These are phyloP conservation scores for Fusarium equiseti DNA, from an alignment of 2,329 filamentous ascomycete species.

Conservation along the genomic window DNA sequence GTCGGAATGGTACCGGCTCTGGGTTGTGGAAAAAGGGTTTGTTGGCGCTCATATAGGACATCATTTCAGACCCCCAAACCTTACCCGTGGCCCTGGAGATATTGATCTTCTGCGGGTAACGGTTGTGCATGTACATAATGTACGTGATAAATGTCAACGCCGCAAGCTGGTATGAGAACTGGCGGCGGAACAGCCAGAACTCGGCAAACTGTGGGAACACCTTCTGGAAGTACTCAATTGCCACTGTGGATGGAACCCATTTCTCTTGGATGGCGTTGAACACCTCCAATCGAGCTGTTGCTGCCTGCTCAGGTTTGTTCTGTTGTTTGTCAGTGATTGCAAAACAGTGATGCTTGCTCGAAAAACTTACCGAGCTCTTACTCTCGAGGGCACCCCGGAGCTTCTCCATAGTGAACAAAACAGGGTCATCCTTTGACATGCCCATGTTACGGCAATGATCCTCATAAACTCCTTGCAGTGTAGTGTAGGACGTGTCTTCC, in stretches of 20 bases:
- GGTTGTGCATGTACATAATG: slow-evolving; percentile 95
- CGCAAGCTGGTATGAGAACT: slow-evolving; percentile 96
- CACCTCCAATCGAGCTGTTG: slow-evolving; percentile 86
- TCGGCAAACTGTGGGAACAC: slow-evolving; percentile 91
- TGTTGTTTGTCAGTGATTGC: slow-evolving; percentile 52
- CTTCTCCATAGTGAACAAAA: slow-evolving; percentile 96
- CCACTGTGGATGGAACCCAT: slow-evolving; percentile 85
- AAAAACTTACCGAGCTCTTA: slow-evolving; percentile 67
- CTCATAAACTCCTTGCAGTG: slow-evolving; percentile 94
- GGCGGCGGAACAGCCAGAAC: slow-evolving; percentile 98
- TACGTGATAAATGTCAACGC: slow-evolving; percentile 99
- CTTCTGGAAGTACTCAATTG: slow-evolving; percentile 88
- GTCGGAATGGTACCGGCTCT: slow-evolving; percentile 95
- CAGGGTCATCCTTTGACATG: slow-evolving; percentile 93
- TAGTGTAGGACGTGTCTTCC: slow-evolving; percentile 94
- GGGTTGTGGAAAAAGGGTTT: slow-evolving; percentile 95
- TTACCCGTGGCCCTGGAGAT: slow-evolving; percentile 90
- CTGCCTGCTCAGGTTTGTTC: slow-evolving; percentile 76
- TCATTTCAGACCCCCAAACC: slow-evolving; percentile 95
- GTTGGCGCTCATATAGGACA: slow-evolving; percentile 85
- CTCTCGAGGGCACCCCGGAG: slow-evolving; percentile 80
- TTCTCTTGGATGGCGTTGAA: slow-evolving; percentile 94
- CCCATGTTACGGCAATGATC: slow-evolving; percentile 91
- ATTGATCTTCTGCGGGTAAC: slow-evolving; percentile 95
- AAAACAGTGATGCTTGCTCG: not conserved